A percentile compares a stretch with the other conserved stretches of the same genome.
Conservation (phyloP, 495 filamentous ascomycete species). For the Trichoderma virens region DNA sequence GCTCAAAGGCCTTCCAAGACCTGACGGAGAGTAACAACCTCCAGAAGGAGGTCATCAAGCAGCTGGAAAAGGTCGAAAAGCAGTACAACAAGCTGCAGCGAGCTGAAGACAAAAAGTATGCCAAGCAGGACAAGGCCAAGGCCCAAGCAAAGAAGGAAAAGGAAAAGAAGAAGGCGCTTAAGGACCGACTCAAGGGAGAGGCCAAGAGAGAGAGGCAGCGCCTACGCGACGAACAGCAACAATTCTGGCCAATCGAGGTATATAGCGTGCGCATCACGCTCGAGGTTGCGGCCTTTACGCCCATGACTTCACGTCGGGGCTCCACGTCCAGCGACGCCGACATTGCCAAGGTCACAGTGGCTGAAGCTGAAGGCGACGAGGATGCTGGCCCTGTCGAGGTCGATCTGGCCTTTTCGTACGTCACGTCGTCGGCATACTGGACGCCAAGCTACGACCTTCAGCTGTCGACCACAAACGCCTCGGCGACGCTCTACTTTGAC, state of each 20-base stretch:
- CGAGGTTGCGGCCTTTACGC: conserved; percentile 39
- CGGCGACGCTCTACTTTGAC: conserved; percentile 51
- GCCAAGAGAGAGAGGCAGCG: conserved; percentile 40
- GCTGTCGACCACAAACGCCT: conserved; percentile 48
- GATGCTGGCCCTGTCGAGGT: conserved; percentile 24
- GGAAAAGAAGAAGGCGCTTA: conserved; percentile 32
- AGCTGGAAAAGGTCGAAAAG: conserved; percentile 27
- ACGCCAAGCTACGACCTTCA: conserved; percentile 57
- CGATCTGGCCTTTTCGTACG: conserved; percentile 53
- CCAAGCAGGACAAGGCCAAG: conserved; percentile 27
- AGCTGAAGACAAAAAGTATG: conserved; percentile 15
- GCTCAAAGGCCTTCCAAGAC: conserved; percentile 37
- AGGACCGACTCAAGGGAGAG: conserved; percentile 35
- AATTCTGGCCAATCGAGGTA: conserved; percentile 51
- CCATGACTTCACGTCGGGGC: conserved; percentile 45
- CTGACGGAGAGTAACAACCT: conserved; percentile 25
- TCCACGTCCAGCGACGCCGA: conserved; percentile 40
- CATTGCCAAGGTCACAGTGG: conserved; percentile 19
- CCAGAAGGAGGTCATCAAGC: conserved; percentile 28
- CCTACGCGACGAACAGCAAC: conserved; percentile 41
- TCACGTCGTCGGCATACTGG: conserved; percentile 56
- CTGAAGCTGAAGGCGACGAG: conserved; percentile 16
- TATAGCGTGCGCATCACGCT: conserved; percentile 52
- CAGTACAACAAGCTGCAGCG: conserved; percentile 23
- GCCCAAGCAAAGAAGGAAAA: conserved; percentile 23